Conservation (phyloP, 495 filamentous ascomycete species). For the Talaromyces trachyspermus region DNA sequence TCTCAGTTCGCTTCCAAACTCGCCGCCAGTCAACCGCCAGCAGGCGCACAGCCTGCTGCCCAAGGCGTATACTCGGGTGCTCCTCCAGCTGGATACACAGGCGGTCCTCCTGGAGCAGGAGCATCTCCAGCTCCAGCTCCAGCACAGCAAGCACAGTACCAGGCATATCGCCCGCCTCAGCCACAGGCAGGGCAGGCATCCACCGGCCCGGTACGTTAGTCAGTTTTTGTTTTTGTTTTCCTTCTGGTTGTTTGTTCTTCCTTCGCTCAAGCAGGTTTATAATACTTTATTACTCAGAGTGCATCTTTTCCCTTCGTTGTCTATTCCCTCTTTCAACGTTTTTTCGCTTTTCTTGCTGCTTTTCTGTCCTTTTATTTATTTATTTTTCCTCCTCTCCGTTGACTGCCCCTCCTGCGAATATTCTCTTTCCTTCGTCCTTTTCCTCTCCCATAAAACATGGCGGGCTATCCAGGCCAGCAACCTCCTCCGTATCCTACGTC, state of each 20-base stretch:
- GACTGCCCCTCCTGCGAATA: conserved; percentile 6
- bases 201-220: conserved; percentile 28
- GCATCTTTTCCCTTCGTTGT: not conserved
- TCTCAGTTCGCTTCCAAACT: conserved; percentile 44
- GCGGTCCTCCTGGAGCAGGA: conserved; percentile 31
- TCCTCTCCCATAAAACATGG: conserved; percentile 31
- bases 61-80: conserved; percentile 29
- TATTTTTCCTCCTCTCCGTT: conserved; percentile 12
- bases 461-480: conserved; percentile 30
- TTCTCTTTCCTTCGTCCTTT: conserved; percentile 5
- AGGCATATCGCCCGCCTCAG: conserved; percentile 24
- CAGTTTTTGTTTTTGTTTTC: conserved; percentile 9
- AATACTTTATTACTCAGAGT: not conserved
- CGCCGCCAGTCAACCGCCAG: conserved; percentile 25
- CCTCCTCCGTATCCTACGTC: conserved; percentile 32
- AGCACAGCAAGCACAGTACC: conserved; percentile 24
- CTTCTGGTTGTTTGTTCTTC: conserved; percentile 9
- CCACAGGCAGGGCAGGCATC: conserved; percentile 7
- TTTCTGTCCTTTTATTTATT: conserved; percentile 8
- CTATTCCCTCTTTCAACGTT: conserved; percentile 9
- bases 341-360: conserved; percentile 8
- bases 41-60: conserved; percentile 14
- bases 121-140: conserved; percentile 1
- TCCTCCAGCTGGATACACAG: conserved; percentile 35
- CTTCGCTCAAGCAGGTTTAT: conserved; percentile 4